Evolutionary conservation across 176 grass and related monocot genomes (phyloP).

Genomic region (Oryza punctata): DNA sequence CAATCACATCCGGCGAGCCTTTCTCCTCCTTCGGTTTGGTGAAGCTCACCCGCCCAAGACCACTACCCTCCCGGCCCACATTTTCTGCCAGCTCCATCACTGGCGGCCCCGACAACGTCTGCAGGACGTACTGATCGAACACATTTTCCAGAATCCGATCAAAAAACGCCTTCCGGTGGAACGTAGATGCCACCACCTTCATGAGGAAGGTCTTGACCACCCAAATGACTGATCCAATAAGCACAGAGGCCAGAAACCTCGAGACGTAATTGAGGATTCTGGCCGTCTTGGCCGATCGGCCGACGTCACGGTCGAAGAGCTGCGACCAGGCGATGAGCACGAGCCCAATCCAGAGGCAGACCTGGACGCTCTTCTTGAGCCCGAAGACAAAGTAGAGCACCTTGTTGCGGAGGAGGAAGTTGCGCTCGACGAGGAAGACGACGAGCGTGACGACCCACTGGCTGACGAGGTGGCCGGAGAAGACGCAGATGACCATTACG

Average conservation of each 20-base stretch:
- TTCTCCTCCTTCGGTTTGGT: constrained; percentile 60
- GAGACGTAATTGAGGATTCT: constrained; percentile 69
- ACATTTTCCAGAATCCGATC: constrained; percentile 96
- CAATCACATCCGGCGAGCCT: constrained; percentile 53
- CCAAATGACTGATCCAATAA: constrained; percentile 72
- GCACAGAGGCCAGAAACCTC: constrained; percentile 59
- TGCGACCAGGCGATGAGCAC: constrained; percentile 76
- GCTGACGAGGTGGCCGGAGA: constrained; percentile 79
- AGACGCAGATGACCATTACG: constrained; percentile 74
- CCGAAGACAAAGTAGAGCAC: constrained; percentile 97
- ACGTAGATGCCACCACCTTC: constrained; percentile 86
- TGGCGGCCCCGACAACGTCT: constrained; percentile 72
- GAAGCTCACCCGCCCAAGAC: constrained; percentile 60
- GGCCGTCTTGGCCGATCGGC: constrained; percentile 42
- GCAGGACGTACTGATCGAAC: constrained; percentile 91
- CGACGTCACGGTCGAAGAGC: constrained; percentile 55
- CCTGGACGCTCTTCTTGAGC: constrained; percentile 73
- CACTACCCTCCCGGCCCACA: constrained; percentile 57
- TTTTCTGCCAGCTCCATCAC: constrained; percentile 86
- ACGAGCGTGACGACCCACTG: constrained; percentile 58
- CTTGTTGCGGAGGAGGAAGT: constrained; percentile 90
- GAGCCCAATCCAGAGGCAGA: constrained; percentile 73
- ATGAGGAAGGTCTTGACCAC: constrained; percentile 78
- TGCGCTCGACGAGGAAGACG: constrained; percentile 85
- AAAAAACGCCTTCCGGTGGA: constrained; percentile 90